Evolutionary conservation across 2,329 filamentous ascomycete genomes (phyloP).

Genomic region (Apiospora sp.): DNA sequence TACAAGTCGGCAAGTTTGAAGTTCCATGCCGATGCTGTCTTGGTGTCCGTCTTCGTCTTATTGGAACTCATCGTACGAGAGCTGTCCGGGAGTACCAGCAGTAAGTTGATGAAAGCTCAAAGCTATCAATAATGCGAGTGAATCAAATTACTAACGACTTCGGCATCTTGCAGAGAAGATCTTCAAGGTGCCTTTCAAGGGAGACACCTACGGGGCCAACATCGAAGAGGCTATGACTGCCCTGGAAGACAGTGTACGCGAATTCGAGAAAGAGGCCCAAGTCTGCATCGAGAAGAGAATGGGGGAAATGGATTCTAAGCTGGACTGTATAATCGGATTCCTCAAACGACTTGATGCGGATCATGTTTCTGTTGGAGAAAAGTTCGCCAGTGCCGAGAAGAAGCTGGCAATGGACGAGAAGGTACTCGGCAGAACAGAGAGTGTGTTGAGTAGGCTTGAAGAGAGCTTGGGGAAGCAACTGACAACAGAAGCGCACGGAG

Average conservation of each 20-base stretch:
- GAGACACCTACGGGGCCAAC: conserved; percentile 27
- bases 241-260: conserved; percentile 25
- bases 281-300: conserved; percentile 30
- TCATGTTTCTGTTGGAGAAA: no score
- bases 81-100: conserved; percentile 27
- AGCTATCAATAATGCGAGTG: no score
- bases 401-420: conserved; percentile 16
- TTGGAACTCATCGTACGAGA: conserved; percentile 30
- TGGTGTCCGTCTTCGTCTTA: conserved; percentile 30
- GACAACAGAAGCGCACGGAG: background rate
- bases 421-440: background rate
- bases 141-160: no score
- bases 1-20: conserved; percentile 28
- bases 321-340: no score
- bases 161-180: no score
- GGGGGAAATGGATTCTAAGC: conserved; percentile 28
- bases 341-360: no score
- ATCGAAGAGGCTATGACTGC: conserved; percentile 27
- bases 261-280: conserved; percentile 28
- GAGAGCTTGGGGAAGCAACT: background rate
- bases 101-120: no score
- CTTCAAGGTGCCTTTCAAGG: conserved; percentile 28
- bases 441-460: conserved; percentile 1
- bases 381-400: no score
- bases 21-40: conserved; percentile 27